phyloP scores from a whole-genome alignment of 768 basidiomycete species.

The Hortiboletus campestris region DNA sequence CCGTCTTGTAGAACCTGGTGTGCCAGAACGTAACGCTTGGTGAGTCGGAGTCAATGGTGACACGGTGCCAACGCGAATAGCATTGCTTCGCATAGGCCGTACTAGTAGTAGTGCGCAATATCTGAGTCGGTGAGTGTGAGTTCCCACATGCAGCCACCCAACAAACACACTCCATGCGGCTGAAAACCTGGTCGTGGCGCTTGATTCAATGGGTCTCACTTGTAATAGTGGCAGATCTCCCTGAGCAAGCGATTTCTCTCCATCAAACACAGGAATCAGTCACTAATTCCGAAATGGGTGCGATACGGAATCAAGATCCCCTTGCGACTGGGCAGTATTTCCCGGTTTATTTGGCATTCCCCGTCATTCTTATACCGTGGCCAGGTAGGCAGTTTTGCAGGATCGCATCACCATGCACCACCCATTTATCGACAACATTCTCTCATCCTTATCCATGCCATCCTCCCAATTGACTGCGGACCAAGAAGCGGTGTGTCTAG shows the following conservation, averaged over 20 bases:
- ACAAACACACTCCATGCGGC: background rate
- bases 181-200: conserved; percentile 8
- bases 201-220: conserved; percentile 6
- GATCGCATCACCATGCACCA: conserved; percentile 15
- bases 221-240: conserved; percentile 8
- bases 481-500: conserved; percentile 26
- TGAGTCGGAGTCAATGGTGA: no score
- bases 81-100: background rate
- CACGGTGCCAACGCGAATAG: background rate
- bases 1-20: background rate
- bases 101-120: background rate
- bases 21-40: background rate
- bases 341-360: conserved; percentile 4
- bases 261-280: conserved; percentile 2
- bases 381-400: background rate
- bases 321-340: conserved; percentile 4
- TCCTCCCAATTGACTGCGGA: conserved; percentile 15
- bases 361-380: conserved; percentile 10
- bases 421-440: conserved; percentile 41
- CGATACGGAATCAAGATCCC: background rate
- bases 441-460: conserved; percentile 31
- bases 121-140: background rate
- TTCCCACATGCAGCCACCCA: background rate
- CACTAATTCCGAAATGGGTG: conserved; percentile 1
- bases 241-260: background rate